Conservation (phyloP, 805 yeast species). For the Ogataea methanolica region DNA sequence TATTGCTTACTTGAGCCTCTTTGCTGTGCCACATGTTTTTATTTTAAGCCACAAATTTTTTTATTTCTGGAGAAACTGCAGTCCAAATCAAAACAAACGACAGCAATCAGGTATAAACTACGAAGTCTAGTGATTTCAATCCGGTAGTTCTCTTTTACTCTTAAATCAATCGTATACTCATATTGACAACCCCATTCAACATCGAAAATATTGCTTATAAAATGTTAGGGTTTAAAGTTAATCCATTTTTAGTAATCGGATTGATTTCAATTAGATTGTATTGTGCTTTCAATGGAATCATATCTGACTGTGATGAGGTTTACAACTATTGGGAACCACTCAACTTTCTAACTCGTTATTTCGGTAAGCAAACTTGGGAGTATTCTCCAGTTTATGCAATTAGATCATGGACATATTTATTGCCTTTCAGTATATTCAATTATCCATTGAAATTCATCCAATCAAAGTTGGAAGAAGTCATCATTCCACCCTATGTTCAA, state of each 20-base stretch:
- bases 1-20: no score
- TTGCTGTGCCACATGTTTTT: no score
- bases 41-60: no score
- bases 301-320: conserved; percentile 89
- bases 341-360: conserved; percentile 68
- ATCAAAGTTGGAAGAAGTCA: neutral
- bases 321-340: conserved; percentile 95
- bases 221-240: conserved; percentile 7
- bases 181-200: neutral
- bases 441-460: conserved; percentile 17
- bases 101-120: neutral
- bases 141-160: neutral
- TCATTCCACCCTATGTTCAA: conserved; percentile 21
- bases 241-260: conserved; percentile 12
- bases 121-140: no score
- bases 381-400: conserved; percentile 88
- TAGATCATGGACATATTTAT: conserved; percentile 76
- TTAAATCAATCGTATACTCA: neutral
- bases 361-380: conserved; percentile 96
- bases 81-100: neutral
- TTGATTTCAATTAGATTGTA: conserved; percentile 28
- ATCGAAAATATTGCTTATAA: neutral
- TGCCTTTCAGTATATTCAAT: conserved; percentile 37
- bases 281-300: conserved; percentile 55
- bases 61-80: no score